These are phyloP conservation scores for Nymphaea thermarum DNA, from an alignment of 164 flowering plant species.

Conservation along the genomic window DNA sequence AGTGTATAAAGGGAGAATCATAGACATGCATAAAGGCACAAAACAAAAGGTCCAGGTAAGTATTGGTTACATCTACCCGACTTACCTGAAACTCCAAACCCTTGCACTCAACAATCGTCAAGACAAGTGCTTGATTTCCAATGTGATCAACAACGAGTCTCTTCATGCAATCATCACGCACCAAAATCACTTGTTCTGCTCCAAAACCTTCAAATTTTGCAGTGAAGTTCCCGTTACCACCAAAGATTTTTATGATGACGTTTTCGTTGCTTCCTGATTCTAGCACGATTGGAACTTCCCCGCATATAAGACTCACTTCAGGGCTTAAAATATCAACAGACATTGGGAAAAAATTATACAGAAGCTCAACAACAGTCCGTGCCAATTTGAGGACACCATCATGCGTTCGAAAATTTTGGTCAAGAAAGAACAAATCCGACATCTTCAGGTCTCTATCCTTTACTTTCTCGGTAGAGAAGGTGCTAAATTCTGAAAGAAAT, in stretches of 20 bases:
- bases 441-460: constrained; percentile 26
- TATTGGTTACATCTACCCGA: background rate
- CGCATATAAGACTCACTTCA: constrained; percentile 55
- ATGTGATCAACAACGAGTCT: constrained; percentile 28
- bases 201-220: constrained; percentile 45
- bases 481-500: constrained; percentile 25
- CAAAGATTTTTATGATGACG: constrained; percentile 51
- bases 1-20: too few species aligned
- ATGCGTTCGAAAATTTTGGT: constrained; percentile 72
- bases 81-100: constrained; percentile 78
- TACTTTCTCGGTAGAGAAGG: constrained; percentile 8
- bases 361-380: constrained; percentile 51
- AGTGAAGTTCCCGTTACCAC: constrained; percentile 20
- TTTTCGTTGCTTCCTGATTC: constrained; percentile 46
- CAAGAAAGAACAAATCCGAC: constrained; percentile 37
- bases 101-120: constrained; percentile 74
- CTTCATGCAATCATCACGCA: constrained; percentile 48
- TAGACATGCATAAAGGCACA: too few species aligned
- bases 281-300: constrained; percentile 65
- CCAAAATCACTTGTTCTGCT: constrained; percentile 81
- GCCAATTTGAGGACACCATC: constrained; percentile 57
- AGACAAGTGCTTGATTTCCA: constrained; percentile 68
- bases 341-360: constrained; percentile 46
- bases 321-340: constrained; percentile 45
- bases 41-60: too few species aligned